phyloP scores from a whole-genome alignment of 176 grass and related monocot species.

The Eleusine indica region DNA sequence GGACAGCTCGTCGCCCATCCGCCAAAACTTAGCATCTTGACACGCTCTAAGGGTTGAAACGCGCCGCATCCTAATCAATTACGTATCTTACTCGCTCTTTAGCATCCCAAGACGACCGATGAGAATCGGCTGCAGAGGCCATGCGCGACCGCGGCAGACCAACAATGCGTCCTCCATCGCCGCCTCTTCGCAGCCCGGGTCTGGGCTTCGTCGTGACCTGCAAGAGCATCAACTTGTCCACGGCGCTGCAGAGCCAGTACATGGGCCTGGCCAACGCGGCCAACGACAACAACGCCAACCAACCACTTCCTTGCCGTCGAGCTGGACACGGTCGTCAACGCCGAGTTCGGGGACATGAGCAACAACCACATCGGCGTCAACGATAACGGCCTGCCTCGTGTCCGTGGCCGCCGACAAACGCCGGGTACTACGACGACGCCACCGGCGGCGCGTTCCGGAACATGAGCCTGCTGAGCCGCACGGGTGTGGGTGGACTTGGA shows the following conservation, averaged over 20 bases:
- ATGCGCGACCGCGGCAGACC: not conserved
- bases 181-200: conserved; percentile 42
- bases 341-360: conserved; percentile 61
- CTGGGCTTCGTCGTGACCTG: conserved; percentile 42
- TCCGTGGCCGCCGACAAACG: conserved; percentile 30
- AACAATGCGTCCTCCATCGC: conserved; percentile 26
- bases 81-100: not conserved
- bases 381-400: conserved; percentile 37
- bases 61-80: not conserved
- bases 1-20: too few species aligned
- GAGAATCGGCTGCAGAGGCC: not conserved
- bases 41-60: not conserved
- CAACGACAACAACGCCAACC: conserved; percentile 47
- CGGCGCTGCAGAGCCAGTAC: conserved; percentile 52
- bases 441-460: conserved; percentile 42
- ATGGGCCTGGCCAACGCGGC: conserved; percentile 53
- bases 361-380: conserved; percentile 52
- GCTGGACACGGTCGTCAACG: conserved; percentile 55
- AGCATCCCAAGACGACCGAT: not conserved
- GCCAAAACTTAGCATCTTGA: not conserved
- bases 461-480: conserved; percentile 55
- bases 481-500: conserved; percentile 54
- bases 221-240: conserved; percentile 41
- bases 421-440: conserved; percentile 39
- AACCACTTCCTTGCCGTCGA: conserved; percentile 60